phyloP scores from a whole-genome alignment of 345 rosid genomes.

The Draba incana region DNA sequence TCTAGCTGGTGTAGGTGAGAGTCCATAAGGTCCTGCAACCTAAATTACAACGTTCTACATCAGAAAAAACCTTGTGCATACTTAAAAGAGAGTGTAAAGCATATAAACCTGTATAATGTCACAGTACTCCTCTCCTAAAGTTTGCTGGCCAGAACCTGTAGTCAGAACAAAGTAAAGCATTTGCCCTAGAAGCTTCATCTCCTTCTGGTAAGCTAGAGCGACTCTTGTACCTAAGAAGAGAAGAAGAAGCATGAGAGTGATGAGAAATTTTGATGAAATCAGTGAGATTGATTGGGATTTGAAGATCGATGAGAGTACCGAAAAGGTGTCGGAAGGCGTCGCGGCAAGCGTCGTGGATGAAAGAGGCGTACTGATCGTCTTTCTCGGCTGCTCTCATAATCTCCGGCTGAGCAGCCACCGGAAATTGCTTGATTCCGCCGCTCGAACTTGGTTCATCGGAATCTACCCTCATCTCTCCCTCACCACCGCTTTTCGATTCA shows the following conservation, averaged over 20 bases:
- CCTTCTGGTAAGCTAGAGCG: slow-evolving; percentile 87
- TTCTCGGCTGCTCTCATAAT: slow-evolving; percentile 97
- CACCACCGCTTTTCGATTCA: not conserved
- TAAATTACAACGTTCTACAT: slow-evolving; percentile 36
- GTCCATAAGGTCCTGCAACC: slow-evolving; percentile 81
- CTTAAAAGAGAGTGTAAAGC: not conserved
- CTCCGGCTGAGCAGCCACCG: slow-evolving; percentile 87
- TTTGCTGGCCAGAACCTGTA: slow-evolving; percentile 94
- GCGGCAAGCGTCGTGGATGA: slow-evolving; percentile 91
- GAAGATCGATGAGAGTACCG: slow-evolving; percentile 42
- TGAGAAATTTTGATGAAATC: not conserved
- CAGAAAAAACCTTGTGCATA: slow-evolving; percentile 3
- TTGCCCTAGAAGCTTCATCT: slow-evolving; percentile 88
- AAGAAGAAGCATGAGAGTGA: not conserved
- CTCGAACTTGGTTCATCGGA: slow-evolving; percentile 43
- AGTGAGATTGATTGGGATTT: not conserved
- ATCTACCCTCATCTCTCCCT: slow-evolving; percentile 38
- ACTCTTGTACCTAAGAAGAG: slow-evolving; percentile 66
- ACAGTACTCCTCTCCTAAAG: slow-evolving; percentile 95
- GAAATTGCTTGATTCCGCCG: slow-evolving; percentile 55
- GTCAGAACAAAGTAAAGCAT: slow-evolving; percentile 90
- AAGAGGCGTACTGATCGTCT: slow-evolving; percentile 94
- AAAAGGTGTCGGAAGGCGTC: slow-evolving; percentile 89
- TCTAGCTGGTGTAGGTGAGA: slow-evolving; percentile 95
- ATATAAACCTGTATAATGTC: slow-evolving; percentile 81